Percentiles rank a stretch among this genome's conserved stretches.
phyloP scores from a whole-genome alignment of 139 green algal genomes.

The Parachlorella kessleri region DNA sequence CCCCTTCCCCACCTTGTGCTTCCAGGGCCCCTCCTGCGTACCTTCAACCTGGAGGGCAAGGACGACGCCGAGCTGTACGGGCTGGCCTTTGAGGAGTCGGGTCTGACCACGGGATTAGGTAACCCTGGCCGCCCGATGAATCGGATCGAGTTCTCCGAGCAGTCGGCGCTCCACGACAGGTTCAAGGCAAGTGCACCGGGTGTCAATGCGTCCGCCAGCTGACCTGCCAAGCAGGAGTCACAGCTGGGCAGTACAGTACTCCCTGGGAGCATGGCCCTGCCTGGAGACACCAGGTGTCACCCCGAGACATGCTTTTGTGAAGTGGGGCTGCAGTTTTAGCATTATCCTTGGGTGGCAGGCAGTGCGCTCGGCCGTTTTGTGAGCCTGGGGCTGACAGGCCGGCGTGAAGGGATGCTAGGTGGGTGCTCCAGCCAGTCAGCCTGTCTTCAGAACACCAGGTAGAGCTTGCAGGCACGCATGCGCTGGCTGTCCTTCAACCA shows the following conservation, averaged over 20 bases:
- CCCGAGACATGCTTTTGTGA: too few species aligned
- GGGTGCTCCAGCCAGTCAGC: neutral
- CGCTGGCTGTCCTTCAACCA: neutral
- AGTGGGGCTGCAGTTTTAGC: too few species aligned
- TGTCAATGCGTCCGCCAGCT: too few species aligned
- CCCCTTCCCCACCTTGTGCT: neutral
- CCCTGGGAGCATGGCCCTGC: too few species aligned
- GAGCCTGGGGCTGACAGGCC: too few species aligned
- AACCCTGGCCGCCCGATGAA: neutral
- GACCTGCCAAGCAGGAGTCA: too few species aligned
- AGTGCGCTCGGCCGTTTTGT: too few species aligned
- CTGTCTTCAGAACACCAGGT: neutral
- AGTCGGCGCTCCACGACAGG: constrained; percentile 25
- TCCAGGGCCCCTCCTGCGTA: constrained; percentile 39
- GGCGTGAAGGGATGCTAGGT: neutral
- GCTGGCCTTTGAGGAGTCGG: constrained; percentile 27
- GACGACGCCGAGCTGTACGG: constrained; percentile 41
- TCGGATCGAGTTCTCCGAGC: constrained; percentile 12
- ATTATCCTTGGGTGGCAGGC: too few species aligned
- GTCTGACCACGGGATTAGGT: neutral
- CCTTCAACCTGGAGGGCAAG: constrained; percentile 46
- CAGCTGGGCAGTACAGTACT: neutral
- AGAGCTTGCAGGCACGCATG: neutral
- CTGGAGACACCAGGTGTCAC: too few species aligned
- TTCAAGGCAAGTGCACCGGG: constrained; percentile 46